A percentile compares a stretch with the other conserved stretches of the same genome.
Evolutionary conservation across 2,329 filamentous ascomycete species (phyloP).

Genomic region (Diaporthe sp.): DNA sequence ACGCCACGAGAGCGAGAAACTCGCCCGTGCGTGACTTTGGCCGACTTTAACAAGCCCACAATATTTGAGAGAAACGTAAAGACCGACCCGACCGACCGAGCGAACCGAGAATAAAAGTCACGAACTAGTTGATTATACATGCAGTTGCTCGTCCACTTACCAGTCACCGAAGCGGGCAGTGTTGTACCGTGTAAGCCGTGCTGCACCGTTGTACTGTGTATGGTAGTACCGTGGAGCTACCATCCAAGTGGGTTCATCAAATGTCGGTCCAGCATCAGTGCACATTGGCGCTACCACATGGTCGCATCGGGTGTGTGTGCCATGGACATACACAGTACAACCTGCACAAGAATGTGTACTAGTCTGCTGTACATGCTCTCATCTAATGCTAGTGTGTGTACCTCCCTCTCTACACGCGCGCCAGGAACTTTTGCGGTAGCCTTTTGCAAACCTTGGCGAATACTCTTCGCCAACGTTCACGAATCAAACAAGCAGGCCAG

Average conservation of each 20-base stretch:
- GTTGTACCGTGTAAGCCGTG: neutral
- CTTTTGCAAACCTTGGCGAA: neutral
- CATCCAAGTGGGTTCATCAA: slow-evolving; percentile 25
- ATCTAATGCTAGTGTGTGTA: neutral
- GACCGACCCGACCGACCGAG: neutral
- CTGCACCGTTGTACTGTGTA: neutral
- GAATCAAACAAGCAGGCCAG: neutral
- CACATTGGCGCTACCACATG: slow-evolving; percentile 14
- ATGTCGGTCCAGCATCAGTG: slow-evolving; percentile 10
- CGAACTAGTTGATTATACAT: neutral
- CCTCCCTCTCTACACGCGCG: neutral
- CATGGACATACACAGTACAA: neutral
- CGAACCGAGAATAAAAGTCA: neutral
- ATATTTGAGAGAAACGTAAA: neutral
- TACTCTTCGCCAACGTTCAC: neutral
- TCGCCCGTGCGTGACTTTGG: slow-evolving; percentile 17
- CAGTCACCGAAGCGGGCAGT: neutral
- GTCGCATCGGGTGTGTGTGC: neutral
- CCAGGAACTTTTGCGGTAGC: neutral
- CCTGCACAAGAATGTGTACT: neutral
- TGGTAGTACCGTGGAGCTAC: slow-evolving; percentile 1
- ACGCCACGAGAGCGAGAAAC: neutral
- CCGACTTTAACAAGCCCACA: neutral
- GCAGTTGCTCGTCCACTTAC: neutral
- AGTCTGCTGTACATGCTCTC: neutral